These are phyloP conservation scores for Talaromyces islandicus DNA, from an alignment of 2,329 filamentous ascomycete species.

Conservation along the genomic window DNA sequence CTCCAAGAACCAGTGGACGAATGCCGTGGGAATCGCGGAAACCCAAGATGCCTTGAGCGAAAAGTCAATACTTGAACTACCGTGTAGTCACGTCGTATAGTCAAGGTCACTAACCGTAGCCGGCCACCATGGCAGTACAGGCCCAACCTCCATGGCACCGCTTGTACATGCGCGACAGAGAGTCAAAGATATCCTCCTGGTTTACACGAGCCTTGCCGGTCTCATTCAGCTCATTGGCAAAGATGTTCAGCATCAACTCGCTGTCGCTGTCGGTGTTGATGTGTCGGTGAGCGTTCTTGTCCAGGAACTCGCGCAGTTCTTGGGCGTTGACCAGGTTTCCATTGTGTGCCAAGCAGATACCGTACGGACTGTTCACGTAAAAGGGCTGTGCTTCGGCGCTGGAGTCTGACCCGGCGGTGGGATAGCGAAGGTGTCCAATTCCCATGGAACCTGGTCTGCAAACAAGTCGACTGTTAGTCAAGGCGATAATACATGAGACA, in stretches of 20 bases:
- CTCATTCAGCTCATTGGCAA: constrained; percentile 73
- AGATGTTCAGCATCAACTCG: constrained; percentile 83
- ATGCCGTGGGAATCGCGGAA: constrained; percentile 79
- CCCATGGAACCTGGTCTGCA: constrained; percentile 70
- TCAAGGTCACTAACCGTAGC: constrained; percentile 28
- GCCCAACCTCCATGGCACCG: constrained; percentile 71
- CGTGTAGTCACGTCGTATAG: not conserved
- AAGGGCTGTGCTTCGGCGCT: constrained; percentile 89
- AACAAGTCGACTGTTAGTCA: not conserved
- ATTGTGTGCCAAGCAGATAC: constrained; percentile 76
- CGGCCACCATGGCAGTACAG: constrained; percentile 74
- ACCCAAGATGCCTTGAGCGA: constrained; percentile 54
- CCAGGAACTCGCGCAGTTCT: constrained; percentile 64
- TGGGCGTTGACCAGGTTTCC: constrained; percentile 80
- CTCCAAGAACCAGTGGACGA: constrained; percentile 74
- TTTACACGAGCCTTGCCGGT: constrained; percentile 78
- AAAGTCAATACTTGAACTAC: not conserved
- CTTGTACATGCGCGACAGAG: constrained; percentile 65
- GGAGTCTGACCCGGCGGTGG: constrained; percentile 76
- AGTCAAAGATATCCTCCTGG: constrained; percentile 67
- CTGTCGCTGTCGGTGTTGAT: constrained; percentile 88
- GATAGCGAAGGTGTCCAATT: constrained; percentile 79
- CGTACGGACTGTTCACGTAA: constrained; percentile 82
- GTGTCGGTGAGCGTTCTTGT: constrained; percentile 73
- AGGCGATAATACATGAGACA: not conserved